These are phyloP conservation scores for Kwoniella sp. DNA, from an alignment of 768 basidiomycete genomes.

Conservation along the genomic window DNA sequence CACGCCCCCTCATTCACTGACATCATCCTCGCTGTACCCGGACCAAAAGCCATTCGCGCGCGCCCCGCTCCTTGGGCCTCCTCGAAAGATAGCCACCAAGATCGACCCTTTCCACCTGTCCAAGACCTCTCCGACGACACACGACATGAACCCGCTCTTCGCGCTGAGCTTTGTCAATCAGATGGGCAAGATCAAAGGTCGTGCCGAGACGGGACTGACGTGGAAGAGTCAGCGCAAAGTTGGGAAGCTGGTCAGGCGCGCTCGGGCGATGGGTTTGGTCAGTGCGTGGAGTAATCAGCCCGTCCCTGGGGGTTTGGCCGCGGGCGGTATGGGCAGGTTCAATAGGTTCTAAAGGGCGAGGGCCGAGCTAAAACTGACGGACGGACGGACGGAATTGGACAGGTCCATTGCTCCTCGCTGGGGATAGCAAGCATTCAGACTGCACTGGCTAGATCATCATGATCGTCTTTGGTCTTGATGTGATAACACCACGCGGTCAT, in stretches of 20 bases:
- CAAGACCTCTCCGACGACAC: slow-evolving; percentile 71
- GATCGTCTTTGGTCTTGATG: too few relatives aligned
- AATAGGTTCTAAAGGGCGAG: not conserved
- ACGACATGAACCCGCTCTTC: slow-evolving; percentile 58
- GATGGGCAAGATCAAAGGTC: slow-evolving; percentile 67
- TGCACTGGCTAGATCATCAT: too few relatives aligned
- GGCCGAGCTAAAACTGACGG: too few relatives aligned
- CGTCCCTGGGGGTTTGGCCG: slow-evolving; percentile 32
- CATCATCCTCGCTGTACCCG: slow-evolving; percentile 15
- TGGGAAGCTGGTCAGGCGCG: slow-evolving; percentile 81
- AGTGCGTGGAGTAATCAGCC: slow-evolving; percentile 36
- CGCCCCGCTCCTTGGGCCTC: slow-evolving; percentile 64
- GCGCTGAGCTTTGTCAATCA: slow-evolving; percentile 38
- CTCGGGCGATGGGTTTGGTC: slow-evolving; percentile 88
- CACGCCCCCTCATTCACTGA: slow-evolving; percentile 15
- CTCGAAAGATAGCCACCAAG: slow-evolving; percentile 62
- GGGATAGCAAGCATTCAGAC: too few relatives aligned
- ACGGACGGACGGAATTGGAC: too few relatives aligned
- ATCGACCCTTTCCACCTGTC: slow-evolving; percentile 73
- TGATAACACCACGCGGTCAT: too few relatives aligned
- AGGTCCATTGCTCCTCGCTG: too few relatives aligned
- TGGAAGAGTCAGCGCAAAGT: slow-evolving; percentile 75
- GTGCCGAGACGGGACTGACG: slow-evolving; percentile 71
- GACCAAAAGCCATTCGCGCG: slow-evolving; percentile 11
- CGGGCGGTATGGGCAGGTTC: not conserved